Base-by-base conservation (phyloP, 2,329 filamentous ascomycete species). In the Cytospora chrysosperma region DNA sequence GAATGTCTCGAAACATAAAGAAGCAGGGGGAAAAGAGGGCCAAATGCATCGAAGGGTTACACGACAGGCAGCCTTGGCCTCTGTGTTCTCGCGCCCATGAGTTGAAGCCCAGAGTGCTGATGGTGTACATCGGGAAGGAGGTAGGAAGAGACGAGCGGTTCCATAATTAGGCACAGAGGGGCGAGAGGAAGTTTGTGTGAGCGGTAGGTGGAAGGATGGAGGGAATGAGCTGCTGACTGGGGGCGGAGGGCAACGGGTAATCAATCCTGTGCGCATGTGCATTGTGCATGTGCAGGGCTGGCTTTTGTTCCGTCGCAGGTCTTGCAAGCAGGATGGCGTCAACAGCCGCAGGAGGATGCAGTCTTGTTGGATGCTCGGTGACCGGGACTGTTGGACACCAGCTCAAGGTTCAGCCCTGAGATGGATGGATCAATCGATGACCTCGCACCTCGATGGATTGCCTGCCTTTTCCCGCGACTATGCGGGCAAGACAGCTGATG, bases 151-250 rank as follows among this genome's bases (percentile, higher is more conserved):
- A 34, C 13, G 50, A 28, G 58, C 34, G 24, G 24, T 61, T 61
- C 58, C 58, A 61, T 61, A 61, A 61, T 61, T 61, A 61, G 58
- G 51, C 30, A 61, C 58, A 61, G 27, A 55, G 43, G 27, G 49
- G 43, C 50, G 58, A 32, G n/a, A 52, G 37, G 55, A 49, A 10
- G n/a, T 27, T 37, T 47, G 43, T 19, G 43, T 24, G 43, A 12
- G 43, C n/a, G 9, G 13, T 34, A 24, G 17, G 26, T 32, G 49
- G 7, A 37, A 60, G 52, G 49, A 53, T 60, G 34, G 51, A 50
- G 54, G 53, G 50, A 47, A 24, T 12, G 43, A 5, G 24, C 2
- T 47, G 43, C 43, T 47, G 21, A 47, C 43, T 21, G 43, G 43
- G 19, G 43, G 43, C 43, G 43, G 7, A 47, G 43, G 43, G 43